Percentiles rank a stretch among this genome's conserved stretches.
phyloP scores from a whole-genome alignment of 2,329 filamentous ascomycete species.

The Dactylellina parvicollis region DNA sequence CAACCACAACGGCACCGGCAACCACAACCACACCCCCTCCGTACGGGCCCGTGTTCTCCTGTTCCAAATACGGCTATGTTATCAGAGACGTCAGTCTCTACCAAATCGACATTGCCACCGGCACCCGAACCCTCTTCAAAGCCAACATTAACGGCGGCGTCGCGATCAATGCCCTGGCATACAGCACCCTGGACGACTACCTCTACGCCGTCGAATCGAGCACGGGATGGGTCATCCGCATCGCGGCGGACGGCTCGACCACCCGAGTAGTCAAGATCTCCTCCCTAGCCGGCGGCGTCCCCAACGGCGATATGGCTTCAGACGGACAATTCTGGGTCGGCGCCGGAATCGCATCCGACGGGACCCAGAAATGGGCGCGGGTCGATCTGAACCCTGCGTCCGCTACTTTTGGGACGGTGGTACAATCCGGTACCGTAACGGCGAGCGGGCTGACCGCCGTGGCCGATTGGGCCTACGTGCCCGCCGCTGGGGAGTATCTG shows the following conservation, averaged over 20 bases:
- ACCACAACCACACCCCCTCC: background rate
- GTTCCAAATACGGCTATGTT: conserved; percentile 55
- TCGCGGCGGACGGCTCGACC: conserved; percentile 36
- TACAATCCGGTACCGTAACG: background rate
- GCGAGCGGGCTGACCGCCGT: background rate
- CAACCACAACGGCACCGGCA: too few relatives aligned
- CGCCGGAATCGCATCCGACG: too few relatives aligned
- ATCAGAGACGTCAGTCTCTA: conserved; percentile 43
- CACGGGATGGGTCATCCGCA: conserved; percentile 38
- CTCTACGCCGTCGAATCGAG: conserved; percentile 33
- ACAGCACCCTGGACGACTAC: conserved; percentile 54
- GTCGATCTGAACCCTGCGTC: background rate
- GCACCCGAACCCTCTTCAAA: conserved; percentile 5
- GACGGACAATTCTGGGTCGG: background rate
- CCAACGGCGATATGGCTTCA: background rate
- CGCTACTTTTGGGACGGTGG: background rate
- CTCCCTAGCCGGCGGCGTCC: background rate
- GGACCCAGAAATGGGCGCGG: background rate
- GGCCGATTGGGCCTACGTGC: background rate
- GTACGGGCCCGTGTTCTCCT: conserved; percentile 23
- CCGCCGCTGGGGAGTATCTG: too few relatives aligned
- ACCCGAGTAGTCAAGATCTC: background rate
- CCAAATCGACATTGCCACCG: conserved; percentile 49
- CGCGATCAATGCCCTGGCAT: conserved; percentile 20
- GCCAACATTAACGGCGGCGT: conserved; percentile 37